These are phyloP conservation scores for Wallacemonas rigidus DNA, from an alignment of 208 protist species.

Conservation along the genomic window DNA sequence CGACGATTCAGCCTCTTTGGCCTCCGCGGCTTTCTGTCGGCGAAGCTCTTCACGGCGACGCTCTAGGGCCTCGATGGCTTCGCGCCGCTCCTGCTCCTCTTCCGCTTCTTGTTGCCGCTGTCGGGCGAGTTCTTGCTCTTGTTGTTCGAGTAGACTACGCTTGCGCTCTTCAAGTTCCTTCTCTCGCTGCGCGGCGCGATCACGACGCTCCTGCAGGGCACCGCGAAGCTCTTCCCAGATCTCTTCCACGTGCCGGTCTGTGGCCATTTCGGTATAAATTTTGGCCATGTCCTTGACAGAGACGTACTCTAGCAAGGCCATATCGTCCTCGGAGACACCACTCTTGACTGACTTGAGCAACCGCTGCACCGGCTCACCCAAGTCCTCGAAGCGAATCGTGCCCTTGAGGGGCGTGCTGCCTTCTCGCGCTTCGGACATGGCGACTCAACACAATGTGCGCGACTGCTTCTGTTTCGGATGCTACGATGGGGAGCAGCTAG, in stretches of 20 bases:
- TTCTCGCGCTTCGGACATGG: neutral
- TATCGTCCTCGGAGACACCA: conserved; percentile 71
- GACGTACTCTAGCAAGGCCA: conserved; percentile 78
- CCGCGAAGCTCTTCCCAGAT: conserved; percentile 77
- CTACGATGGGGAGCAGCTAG: too few relatives aligned
- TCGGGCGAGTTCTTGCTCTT: conserved; percentile 35
- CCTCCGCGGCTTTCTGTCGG: conserved; percentile 36
- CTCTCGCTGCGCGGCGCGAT: conserved; percentile 43
- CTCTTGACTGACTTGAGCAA: conserved; percentile 69
- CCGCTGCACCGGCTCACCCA: conserved; percentile 83
- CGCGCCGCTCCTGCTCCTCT: conserved; percentile 42
- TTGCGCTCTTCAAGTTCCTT: conserved; percentile 45
- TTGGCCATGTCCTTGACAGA: conserved; percentile 88
- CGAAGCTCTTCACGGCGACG: conserved; percentile 42
- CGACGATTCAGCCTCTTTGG: conserved; percentile 28
- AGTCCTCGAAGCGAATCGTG: conserved; percentile 84
- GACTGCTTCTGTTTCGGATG: too few relatives aligned
- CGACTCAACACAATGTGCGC: neutral
- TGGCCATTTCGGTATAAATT: conserved; percentile 81
- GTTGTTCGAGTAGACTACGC: conserved; percentile 34
- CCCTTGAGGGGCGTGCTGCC: conserved; percentile 9
- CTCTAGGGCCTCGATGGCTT: conserved; percentile 35
- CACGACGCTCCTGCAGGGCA: conserved; percentile 51
- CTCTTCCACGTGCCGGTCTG: conserved; percentile 59
- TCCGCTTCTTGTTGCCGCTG: conserved; percentile 38